Evolutionary conservation across 2,329 filamentous ascomycete genomes (phyloP), one percentile per base, ranked within the genome.

Genomic region (Diaporthe eres): DNA sequence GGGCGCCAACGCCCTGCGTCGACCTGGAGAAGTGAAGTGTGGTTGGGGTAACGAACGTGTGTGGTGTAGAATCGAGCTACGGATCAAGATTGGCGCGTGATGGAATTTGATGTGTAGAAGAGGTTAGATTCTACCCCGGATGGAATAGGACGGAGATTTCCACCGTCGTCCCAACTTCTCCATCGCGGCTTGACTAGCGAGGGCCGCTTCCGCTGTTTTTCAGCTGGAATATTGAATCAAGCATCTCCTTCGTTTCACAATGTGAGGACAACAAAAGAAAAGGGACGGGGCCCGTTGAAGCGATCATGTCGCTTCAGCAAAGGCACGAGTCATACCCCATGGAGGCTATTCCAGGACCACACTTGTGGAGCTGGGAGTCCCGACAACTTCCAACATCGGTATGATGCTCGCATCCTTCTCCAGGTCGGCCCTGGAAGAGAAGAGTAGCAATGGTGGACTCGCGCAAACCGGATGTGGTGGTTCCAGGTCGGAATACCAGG

Each of bases 1-100:
- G 47, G 65, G 47, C 49, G 65, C 65, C 65, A 70, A 70, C 65
- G 65, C 65, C 65, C 65, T 70, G 65, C 65, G 65, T 70, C 65
- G 65, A 42, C 65, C 49, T 42, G 55, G 65, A 70, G 65, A 70
- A 70, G 47, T 28, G 34, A 70, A 70, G 34, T 17, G 1, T 70
- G n/a, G 65, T 39, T 28, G 13, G 34, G 65, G n/a, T 55, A 70
- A 70, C 47, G 65, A 55, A 55, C 49, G 65, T 55, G 65, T 42
- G 65, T 42, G 34, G 47, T 70, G 49, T 42, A 42, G 34, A 42
- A 53, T 10, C 22, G 7, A 70, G 65, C 65, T 22, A 42, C 34
- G 34, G 22, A 28, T 67, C 31, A 39, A 47, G 49, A 55, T 42
- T 55, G 53, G 53, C 31, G 47, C n/a, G 49, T 9, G 22, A 42